Evolutionary conservation across 1,284 basidiomycete species (phyloP), one percentile per base, ranked within the genome.

Genomic region (Melanopsichium pennsylvanicum): DNA sequence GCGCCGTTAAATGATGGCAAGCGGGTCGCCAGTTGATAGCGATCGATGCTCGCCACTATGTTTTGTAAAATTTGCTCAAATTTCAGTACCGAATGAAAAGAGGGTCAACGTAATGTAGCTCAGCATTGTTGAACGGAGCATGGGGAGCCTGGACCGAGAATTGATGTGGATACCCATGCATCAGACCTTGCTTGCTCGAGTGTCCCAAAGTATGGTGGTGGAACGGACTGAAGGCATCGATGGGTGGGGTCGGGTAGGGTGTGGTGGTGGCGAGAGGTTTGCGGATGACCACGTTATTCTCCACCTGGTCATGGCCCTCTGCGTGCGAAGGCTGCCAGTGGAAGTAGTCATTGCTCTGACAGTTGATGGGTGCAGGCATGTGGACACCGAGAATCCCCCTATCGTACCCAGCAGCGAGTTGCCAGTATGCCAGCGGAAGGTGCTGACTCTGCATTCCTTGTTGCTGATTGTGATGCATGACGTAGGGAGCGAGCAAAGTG

Each of bases 81-180:
- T n/a, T n/a, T n/a, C n/a, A 61, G 46, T 61, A 69, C 22, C 66
- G 66, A 42, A 69, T 69, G 45, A 55, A 57, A 25, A 70, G 55
- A 5, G 68, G 68, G 41, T 70, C 68, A 33, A 70, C 55, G 39
- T 66, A 70, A 33, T 49, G 51, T 1, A 57, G 37, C 31, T 70
- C 57, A 11, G 68, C 68, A 25, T 70, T 70, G 62, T 70, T 70
- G 61, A 70, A 70, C 9, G 61, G 68, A 34, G 61, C 67, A 23
- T 70, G 67, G n/a, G 67, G 48, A 11, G 61, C 54, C 23, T 57
- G 54, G 21, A 41, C 44, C 9, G 48, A 25, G 12, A 48, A 48
- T 11, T 34, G n/a, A n/a, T n/a, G 49, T 2, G 46, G 18, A 21
- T 48, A 50, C 23, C 47, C 42, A 29, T 49, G 50, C 37, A 49